These are phyloP conservation scores for Punctularia strigosozonata DNA, from an alignment of 768 basidiomycete species.

Conservation along the genomic window DNA sequence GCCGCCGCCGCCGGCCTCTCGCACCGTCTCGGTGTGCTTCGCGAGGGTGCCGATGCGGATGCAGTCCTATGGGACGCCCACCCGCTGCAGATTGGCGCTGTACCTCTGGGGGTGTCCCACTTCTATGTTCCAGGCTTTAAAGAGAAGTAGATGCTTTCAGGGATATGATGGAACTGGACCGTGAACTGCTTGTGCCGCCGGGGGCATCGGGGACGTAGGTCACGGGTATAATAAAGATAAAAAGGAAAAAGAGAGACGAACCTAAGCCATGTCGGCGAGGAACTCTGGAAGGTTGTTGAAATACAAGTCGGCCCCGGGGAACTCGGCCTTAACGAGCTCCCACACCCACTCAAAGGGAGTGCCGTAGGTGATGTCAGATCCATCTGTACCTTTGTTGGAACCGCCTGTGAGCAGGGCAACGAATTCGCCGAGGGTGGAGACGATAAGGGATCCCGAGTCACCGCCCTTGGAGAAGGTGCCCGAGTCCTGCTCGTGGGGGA, in stretches of 20 bases:
- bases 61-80: constrained; percentile 33
- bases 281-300: constrained; percentile 9
- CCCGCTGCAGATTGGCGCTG: constrained; percentile 31
- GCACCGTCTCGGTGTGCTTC: constrained; percentile 63
- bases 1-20: constrained; percentile 66
- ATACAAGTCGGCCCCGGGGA: constrained; percentile 14
- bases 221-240: too few species aligned
- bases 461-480: constrained; percentile 15
- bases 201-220: too few species aligned
- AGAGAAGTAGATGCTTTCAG: too few species aligned
- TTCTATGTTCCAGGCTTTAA: too few species aligned
- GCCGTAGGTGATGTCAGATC: constrained; percentile 14
- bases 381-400: constrained; percentile 9
- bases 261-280: constrained; percentile 9
- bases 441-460: constrained; percentile 14
- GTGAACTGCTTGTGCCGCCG: too few species aligned
- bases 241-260: constrained; percentile 8
- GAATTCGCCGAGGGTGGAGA: constrained; percentile 10
- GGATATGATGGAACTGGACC: too few species aligned
- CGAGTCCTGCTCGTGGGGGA: constrained; percentile 10
- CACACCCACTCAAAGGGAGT: constrained; percentile 14
- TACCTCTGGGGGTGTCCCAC: constrained; percentile 47
- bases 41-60: constrained; percentile 24
- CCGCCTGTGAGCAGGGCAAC: constrained; percentile 13
- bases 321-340: constrained; percentile 11